These are phyloP conservation scores for Salisapilia sapeloensis DNA, from an alignment of 352 stramenopile species.

Conservation along the genomic window DNA sequence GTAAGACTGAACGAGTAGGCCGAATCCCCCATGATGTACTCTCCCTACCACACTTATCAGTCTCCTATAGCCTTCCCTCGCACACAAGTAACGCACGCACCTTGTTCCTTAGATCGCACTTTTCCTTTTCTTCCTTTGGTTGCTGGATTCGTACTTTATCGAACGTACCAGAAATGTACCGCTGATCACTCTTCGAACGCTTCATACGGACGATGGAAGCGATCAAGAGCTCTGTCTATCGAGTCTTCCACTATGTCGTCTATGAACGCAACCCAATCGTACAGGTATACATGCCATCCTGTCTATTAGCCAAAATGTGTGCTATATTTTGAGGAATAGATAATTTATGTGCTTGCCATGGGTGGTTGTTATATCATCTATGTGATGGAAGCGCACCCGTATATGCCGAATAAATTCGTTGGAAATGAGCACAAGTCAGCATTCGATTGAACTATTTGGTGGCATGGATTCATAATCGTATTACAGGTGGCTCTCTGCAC, in stretches of 20 bases:
- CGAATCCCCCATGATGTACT: slow-evolving; percentile 88
- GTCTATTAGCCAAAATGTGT: neutral
- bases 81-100: too few species aligned
- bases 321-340: slow-evolving; percentile 8
- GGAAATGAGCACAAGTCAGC: slow-evolving; percentile 40
- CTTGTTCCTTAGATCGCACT: too few species aligned
- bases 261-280: slow-evolving; percentile 52
- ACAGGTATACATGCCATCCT: slow-evolving; percentile 13
- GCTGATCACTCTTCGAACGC: too few species aligned
- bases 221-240: too few species aligned
- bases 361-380: slow-evolving; percentile 47
- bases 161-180: too few species aligned
- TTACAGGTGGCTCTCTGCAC: slow-evolving; percentile 17
- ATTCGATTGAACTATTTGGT: neutral
- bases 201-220: too few species aligned
- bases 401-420: slow-evolving; percentile 47
- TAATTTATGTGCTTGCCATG: slow-evolving; percentile 70
- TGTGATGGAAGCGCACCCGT: slow-evolving; percentile 34
- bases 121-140: too few species aligned
- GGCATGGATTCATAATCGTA: slow-evolving; percentile 1
- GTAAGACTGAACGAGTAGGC: slow-evolving; percentile 99
- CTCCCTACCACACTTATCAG: too few species aligned
- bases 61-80: too few species aligned
- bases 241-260: slow-evolving; percentile 36
- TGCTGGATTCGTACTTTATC: too few species aligned